Evolutionary conservation across 495 filamentous ascomycete species (phyloP).

Genomic region (Tuber calosporum): DNA sequence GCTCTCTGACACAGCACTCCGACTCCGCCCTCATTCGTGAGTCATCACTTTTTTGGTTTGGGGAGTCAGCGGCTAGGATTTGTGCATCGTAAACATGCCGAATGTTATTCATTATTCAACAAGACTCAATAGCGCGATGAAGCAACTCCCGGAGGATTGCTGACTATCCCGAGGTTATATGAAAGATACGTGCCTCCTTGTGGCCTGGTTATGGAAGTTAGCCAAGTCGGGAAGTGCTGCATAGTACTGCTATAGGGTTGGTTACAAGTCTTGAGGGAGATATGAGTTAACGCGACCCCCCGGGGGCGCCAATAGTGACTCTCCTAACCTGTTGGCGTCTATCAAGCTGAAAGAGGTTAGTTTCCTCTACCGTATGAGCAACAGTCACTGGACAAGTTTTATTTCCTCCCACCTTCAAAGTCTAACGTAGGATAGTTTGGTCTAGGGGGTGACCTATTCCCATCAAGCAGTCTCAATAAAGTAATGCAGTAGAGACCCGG

Average conservation of each 20-base stretch:
- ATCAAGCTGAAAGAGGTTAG: not conserved
- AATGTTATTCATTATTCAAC: not conserved
- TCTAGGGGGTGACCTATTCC: not conserved
- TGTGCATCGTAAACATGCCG: not conserved
- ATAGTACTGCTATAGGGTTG: not conserved
- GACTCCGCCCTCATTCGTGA: not conserved
- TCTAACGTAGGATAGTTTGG: not conserved
- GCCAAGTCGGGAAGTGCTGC: not conserved
- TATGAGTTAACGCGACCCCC: not conserved
- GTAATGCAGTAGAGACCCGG: not conserved
- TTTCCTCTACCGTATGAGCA: not conserved
- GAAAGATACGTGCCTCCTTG: not conserved
- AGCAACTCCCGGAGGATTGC: not conserved
- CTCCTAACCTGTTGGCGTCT: not conserved
- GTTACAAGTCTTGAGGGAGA: not conserved
- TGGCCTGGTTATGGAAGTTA: not conserved
- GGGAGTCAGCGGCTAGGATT: not conserved
- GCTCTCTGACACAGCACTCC: not conserved
- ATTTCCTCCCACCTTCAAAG: not conserved
- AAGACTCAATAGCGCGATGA: not conserved
- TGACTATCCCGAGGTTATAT: not conserved
- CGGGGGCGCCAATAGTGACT: not conserved
- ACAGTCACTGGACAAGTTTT: not conserved
- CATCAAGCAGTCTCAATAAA: no score
- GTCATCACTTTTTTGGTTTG: not conserved